Base-by-base conservation (phyloP, 352 stramenopile genomes). In the Globisporangium iwayamae region DNA sequence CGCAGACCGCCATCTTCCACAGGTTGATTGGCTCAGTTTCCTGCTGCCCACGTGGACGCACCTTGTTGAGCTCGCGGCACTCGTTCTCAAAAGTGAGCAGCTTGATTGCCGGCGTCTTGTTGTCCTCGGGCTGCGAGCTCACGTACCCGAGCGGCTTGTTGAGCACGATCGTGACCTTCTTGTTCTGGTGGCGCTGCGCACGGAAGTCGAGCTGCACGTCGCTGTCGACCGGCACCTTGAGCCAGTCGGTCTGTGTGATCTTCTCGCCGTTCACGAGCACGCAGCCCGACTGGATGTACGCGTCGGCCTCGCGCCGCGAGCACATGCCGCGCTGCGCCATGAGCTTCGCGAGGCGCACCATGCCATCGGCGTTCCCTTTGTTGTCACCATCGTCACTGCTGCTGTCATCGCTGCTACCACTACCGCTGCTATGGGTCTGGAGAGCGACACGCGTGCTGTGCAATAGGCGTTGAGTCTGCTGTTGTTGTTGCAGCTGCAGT, bases 71-170 rank as follows among this genome's bases (percentile, higher is more conserved):
- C n/a, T 90, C 82, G 14, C 64, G 67, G 58, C 79, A 94, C 60
- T 91, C 81, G 68, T 95, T 95, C 59, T 78, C 81, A 34, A 82
- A 84, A 22, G 77, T 87, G 50, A 95, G 79, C 56, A 93, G 69
- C 68, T 86, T 88, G 46, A 93, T 78, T 5, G 86, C 86, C 5
- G 84, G 83, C 14, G 75, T 83, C 63, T 83, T 74, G 69, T 82
- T 78, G 25, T 69, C 60, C 59, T 94, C 83, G 1, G 84, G 84
- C 60, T 95, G 84, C 13, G 82, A 87, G n/a, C 84, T 93, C 28
- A 95, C 84, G 61, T 72, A 79, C n/a, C 85, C 85, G 61, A 95
- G 69, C 3, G 84, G 86, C 55, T 95, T 95, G 71, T 95, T 95
- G 48, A 95, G 69, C 51, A 94, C 63, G 41, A 95, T 63, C 39